Evolutionary conservation across 208 protist genomes (phyloP), one percentile per base, ranked within the genome.

Genomic region (Trypanosoma avium): DNA sequence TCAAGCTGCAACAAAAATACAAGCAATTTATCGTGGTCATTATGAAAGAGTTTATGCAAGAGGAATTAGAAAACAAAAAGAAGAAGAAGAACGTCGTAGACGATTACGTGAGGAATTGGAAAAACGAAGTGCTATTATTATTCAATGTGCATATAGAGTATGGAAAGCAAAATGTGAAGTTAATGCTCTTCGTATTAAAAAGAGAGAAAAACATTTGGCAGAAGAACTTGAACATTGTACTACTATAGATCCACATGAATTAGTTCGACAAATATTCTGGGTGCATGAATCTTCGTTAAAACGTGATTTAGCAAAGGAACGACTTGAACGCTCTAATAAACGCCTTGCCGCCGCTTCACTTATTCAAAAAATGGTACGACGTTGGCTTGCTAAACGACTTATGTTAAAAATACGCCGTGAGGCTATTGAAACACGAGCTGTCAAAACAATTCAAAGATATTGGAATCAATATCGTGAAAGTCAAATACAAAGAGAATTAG

Each of bases 241-340:
- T 35, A 79, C 76, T 9, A 75, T 74, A 7, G 74, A 93, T 55
- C 75, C 90, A n/a, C 67, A 77, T 30, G 74, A 82, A 30, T 57
- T 96, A 24, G 90, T 94, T 47, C 67, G 75, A 32, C 73, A 92
- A 58, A 74, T 96, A n/a, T 96, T 96, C 79, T 94, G 90, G 90
- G 71, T 77, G 26, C 59, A 88, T 61, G 73, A 77, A 52, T 73
- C 79, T 1, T 59, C 75, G 32, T 46, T 66, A 54, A 69, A 82
- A 29, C 63, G 76, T 32, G 75, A 84, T 48, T 57, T 68, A 47
- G 48, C 73, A 19, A 49, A 66, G 43, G 73, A 74, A 54, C 84
- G 77, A 10, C 53, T 78, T 54, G 27, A 62, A 26, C 67, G 63
- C 21, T 36, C 57, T 15, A 57, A 64, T 21, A 36, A 29, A 38